Evolutionary conservation across 176 grass and related monocot genomes (phyloP), one percentile per base, ranked within the genome.

Genomic region (Musa schizocarpa): DNA sequence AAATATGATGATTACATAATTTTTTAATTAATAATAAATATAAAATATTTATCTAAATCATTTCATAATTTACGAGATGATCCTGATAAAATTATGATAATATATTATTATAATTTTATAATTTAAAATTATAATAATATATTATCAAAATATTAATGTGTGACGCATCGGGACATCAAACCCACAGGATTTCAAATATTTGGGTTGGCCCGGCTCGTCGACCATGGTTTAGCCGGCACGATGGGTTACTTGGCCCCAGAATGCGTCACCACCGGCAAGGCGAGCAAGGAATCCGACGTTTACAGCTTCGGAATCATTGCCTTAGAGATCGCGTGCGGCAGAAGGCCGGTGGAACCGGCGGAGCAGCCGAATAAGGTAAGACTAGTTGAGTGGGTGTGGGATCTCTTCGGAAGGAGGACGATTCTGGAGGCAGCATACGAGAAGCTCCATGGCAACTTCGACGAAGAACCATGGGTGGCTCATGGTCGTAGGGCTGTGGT

Each of bases 301-400:
- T 96, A 92, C 74, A 96, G 89, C 82, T 92, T 96, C 9, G 92
- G 89, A 1, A 77, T 92, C 13, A 76, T 90, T 73, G 84, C 82
- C 7, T 4, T 92, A 20, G 92, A 96, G 78, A 85, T 96, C 2
- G 89, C 85, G 11, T 90, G 89, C 54, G 89, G 87, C 3, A 78
- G 89, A 20, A 80, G 79, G 59, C 93, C 87, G 11, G 79, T 75
- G 17, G 65, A 78, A 52, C 77, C 81, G 51, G 11, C 1, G 7
- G 74, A 29, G 29, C 29, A 3, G 2, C 29, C 29, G 2, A 29
- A 29, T 1, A 29, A 29, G 3, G 2, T 29, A 29, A 29, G 74
- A 20, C 78, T 92, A 75, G 82, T 92, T 73, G 85, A 86, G 2
- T 89, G 74, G 84, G 82, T 92, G 16, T 89, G 92, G 89, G 86